These are phyloP conservation scores for Conticribra guillardii DNA, from an alignment of 108 stramenopile species.

Conservation along the genomic window DNA sequence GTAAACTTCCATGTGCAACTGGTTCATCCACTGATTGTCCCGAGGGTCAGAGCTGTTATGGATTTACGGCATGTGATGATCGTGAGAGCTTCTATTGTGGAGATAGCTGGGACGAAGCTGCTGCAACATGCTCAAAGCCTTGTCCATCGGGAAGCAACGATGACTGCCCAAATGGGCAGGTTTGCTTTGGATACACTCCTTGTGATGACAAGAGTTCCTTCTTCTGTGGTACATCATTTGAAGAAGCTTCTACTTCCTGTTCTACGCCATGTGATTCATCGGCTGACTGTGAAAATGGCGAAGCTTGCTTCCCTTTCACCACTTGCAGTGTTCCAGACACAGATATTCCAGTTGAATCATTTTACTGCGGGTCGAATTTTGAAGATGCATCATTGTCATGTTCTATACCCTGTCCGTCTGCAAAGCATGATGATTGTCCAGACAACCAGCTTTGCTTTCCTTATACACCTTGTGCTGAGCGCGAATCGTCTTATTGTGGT, in stretches of 20 bases:
- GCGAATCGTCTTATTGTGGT: conserved; percentile 54
- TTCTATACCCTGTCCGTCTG: conserved; percentile 40
- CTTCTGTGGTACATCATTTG: conserved; percentile 24
- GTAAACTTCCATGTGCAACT: conserved; percentile 64
- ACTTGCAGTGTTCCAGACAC: conserved; percentile 38
- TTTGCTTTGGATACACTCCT: conserved; percentile 47
- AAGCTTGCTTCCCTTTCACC: conserved; percentile 51
- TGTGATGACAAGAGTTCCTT: conserved; percentile 32
- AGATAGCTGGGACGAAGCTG: conserved; percentile 48
- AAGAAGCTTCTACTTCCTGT: conserved; percentile 21
- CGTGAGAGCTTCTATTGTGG: conserved; percentile 49
- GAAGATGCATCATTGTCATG: conserved; percentile 52
- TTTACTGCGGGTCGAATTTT: conserved; percentile 48
- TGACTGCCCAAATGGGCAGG: conserved; percentile 39
- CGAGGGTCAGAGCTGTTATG: conserved; percentile 77
- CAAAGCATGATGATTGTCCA: conserved; percentile 47
- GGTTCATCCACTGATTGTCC: conserved; percentile 74
- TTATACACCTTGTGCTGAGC: conserved; percentile 49
- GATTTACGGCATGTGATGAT: conserved; percentile 79
- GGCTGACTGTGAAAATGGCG: conserved; percentile 36
- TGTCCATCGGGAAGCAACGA: conserved; percentile 42
- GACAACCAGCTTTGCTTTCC: conserved; percentile 40
- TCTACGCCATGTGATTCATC: conserved; percentile 15
- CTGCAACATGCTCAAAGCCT: conserved; percentile 35
- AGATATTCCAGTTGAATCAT: conserved; percentile 57